phyloP scores from a whole-genome alignment of 208 protist species.

The Leptomonas pyrrhocoris region DNA sequence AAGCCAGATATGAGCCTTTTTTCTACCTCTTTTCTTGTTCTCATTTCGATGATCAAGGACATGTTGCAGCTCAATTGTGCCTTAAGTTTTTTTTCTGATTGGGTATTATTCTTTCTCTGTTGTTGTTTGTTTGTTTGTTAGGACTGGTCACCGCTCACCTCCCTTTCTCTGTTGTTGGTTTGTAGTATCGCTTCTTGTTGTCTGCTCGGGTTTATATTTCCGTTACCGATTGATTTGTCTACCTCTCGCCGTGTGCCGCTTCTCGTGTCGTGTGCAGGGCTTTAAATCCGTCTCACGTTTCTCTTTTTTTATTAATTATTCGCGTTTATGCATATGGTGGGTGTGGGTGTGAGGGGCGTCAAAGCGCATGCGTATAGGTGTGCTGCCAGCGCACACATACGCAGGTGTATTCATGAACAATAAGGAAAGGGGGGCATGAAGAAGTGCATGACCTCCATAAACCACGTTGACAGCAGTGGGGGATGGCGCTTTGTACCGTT shows the following conservation, averaged over 20 bases:
- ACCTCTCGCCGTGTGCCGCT: too few species aligned
- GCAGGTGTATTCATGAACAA: too few species aligned
- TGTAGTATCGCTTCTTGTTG: not conserved
- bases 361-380: too few species aligned
- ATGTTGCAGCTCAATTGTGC: not conserved
- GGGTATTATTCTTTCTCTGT: not conserved
- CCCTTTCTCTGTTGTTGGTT: not conserved
- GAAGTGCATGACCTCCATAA: too few species aligned
- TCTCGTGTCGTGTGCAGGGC: not conserved
- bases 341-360: too few species aligned
- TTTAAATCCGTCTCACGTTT: too few species aligned
- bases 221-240: not conserved
- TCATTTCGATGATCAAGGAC: not conserved
- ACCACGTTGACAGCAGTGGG: too few species aligned
- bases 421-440: too few species aligned
- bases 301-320: too few species aligned
- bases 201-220: not conserved
- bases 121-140: not conserved
- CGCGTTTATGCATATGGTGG: too few species aligned
- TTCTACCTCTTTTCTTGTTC: not conserved
- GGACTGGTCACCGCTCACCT: not conserved
- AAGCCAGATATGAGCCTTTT: not conserved
- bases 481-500: not conserved
- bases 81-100: not conserved
- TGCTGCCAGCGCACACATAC: too few species aligned